Conservation (phyloP, 257 asterid species). For the Ligustrum vulgare region DNA sequence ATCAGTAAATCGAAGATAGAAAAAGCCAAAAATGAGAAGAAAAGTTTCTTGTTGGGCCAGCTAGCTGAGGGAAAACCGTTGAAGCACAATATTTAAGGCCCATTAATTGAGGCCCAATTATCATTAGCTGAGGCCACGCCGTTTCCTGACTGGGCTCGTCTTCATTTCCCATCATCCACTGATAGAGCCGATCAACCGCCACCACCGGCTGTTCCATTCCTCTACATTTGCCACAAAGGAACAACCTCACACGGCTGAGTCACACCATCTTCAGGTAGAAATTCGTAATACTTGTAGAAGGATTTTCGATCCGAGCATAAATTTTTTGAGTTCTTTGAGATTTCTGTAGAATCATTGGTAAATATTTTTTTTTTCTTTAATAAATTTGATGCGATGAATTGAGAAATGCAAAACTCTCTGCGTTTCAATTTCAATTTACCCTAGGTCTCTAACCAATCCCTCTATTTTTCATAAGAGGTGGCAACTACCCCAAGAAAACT, state of each 20-base stretch:
- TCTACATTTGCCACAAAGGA: background rate
- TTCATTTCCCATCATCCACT: background rate
- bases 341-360: background rate
- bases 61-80: too few relatives aligned
- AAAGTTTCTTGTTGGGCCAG: too few relatives aligned
- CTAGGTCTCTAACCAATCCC: background rate
- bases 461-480: too few relatives aligned
- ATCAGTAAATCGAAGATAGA: too few relatives aligned
- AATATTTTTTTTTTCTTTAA: background rate
- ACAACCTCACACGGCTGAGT: background rate
- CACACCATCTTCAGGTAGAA: background rate
- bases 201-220: background rate
- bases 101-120: background rate
- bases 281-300: background rate
- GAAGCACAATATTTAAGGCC: background rate
- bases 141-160: background rate
- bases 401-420: background rate
- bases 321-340: background rate
- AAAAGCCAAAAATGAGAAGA: too few relatives aligned
- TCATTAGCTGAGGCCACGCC: background rate
- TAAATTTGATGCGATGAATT: background rate
- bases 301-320: background rate
- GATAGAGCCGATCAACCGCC: background rate
- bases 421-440: background rate
- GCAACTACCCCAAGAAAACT: too few relatives aligned